phyloP scores from a whole-genome alignment of 768 basidiomycete genomes.

The Baorangia bicolor region DNA sequence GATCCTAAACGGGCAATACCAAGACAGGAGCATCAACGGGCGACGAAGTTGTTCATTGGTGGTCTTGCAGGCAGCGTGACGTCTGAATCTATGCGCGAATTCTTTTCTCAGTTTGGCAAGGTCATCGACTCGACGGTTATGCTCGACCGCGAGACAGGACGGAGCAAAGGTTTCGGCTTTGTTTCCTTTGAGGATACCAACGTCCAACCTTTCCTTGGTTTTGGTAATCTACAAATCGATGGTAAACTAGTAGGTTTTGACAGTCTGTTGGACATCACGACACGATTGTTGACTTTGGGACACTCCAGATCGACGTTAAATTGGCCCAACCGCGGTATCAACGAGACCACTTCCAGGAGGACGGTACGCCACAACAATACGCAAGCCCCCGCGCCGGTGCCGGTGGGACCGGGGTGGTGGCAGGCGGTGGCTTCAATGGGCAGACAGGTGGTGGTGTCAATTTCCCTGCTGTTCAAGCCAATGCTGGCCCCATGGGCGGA shows the following conservation, averaged over 20 bases:
- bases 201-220: constrained; percentile 84
- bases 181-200: constrained; percentile 94
- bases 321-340: constrained; percentile 90
- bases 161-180: constrained; percentile 98
- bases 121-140: constrained; percentile 99
- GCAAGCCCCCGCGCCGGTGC: constrained; percentile 1
- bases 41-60: constrained; percentile 95
- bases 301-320: constrained; percentile 88
- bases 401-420: constrained; percentile 12
- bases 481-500: constrained; percentile 24
- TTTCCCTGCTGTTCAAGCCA: constrained; percentile 32
- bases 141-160: constrained; percentile 93
- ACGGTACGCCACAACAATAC: constrained; percentile 27
- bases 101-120: constrained; percentile 91
- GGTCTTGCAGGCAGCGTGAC: constrained; percentile 91
- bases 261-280: not conserved
- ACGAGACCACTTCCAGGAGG: constrained; percentile 62
- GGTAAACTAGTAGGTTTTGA: constrained; percentile 78
- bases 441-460: constrained; percentile 35
- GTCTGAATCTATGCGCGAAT: constrained; percentile 89
- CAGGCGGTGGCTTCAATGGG: constrained; percentile 29
- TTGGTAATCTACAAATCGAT: constrained; percentile 88
- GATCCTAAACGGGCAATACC: constrained; percentile 99
- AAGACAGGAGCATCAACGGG: constrained; percentile 89
- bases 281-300: not conserved